phyloP scores from a whole-genome alignment of 2,329 filamentous ascomycete genomes.

The Paradendryphiella salina region DNA sequence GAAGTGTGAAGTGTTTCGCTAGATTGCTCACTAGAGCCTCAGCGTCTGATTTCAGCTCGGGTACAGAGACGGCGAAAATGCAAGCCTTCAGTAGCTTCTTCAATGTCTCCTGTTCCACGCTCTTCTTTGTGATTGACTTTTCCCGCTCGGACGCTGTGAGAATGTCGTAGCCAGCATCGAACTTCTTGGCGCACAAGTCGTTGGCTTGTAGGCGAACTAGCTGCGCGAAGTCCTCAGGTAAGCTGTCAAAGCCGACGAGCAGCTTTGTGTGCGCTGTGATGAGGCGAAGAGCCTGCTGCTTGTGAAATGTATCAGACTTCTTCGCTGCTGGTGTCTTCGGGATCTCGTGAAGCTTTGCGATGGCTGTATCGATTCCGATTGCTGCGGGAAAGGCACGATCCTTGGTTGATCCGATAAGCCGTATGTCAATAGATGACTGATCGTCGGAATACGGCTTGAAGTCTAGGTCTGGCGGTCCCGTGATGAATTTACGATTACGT shows the following conservation, averaged over 20 bases:
- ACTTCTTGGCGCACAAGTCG: slow-evolving; percentile 74
- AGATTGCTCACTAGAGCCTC: slow-evolving; percentile 75
- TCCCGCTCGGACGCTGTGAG: slow-evolving; percentile 77
- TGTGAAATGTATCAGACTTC: slow-evolving; percentile 83
- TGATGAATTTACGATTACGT: slow-evolving; percentile 93
- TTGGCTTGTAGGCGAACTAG: slow-evolving; percentile 86
- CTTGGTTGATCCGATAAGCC: slow-evolving; percentile 84
- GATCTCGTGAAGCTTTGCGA: slow-evolving; percentile 81
- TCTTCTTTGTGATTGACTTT: slow-evolving; percentile 83
- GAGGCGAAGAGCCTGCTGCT: slow-evolving; percentile 86
- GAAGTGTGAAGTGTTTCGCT: slow-evolving; percentile 84
- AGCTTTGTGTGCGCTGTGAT: slow-evolving; percentile 89
- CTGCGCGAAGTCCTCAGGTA: slow-evolving; percentile 86
- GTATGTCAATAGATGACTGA: slow-evolving; percentile 80
- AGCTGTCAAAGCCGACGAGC: slow-evolving; percentile 79
- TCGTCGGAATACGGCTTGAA: slow-evolving; percentile 90
- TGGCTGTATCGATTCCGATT: slow-evolving; percentile 84
- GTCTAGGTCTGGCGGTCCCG: slow-evolving; percentile 78
- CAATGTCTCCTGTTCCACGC: slow-evolving; percentile 77
- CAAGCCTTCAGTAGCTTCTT: slow-evolving; percentile 88
- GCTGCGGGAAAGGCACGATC: slow-evolving; percentile 86
- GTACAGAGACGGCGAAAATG: slow-evolving; percentile 81
- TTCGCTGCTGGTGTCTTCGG: slow-evolving; percentile 64
- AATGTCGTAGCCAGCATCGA: slow-evolving; percentile 68
- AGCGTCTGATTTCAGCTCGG: slow-evolving; percentile 77